Percentiles rank a stretch among this genome's conserved stretches.
Evolutionary conservation across 2,329 filamentous ascomycete species (phyloP).

Genomic region (Penicillium sp.): DNA sequence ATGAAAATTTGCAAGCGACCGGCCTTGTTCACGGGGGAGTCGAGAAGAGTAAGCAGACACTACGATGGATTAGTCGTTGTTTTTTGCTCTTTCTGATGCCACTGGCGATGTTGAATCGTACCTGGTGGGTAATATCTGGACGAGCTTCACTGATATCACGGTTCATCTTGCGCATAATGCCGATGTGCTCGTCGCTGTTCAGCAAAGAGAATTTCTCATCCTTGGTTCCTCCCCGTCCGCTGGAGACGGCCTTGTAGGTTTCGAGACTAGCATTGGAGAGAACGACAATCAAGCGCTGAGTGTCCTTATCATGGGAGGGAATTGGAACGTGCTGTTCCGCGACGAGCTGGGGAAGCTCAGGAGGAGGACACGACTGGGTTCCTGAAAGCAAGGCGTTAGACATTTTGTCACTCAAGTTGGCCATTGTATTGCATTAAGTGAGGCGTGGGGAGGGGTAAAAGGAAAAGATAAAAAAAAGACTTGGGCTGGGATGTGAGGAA

Average conservation of each 20-base stretch:
- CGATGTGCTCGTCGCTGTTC: slow-evolving; percentile 98
- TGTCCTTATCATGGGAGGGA: slow-evolving; percentile 80
- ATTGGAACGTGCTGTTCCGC: slow-evolving; percentile 91
- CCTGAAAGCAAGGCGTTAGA: slow-evolving; percentile 52
- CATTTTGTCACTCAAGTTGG: slow-evolving; percentile 16
- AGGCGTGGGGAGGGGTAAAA: slow-evolving; percentile 4
- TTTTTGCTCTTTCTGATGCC: not conserved
- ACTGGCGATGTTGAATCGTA: slow-evolving; percentile 47
- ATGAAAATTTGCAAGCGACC: slow-evolving; percentile 98
- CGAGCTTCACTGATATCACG: slow-evolving; percentile 96
- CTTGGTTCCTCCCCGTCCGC: slow-evolving; percentile 60
- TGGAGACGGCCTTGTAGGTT: slow-evolving; percentile 88
- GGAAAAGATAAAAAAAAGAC: not conserved
- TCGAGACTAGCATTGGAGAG: slow-evolving; percentile 96
- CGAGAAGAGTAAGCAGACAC: slow-evolving; percentile 94
- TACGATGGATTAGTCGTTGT: slow-evolving; percentile 42
- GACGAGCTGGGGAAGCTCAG: slow-evolving; percentile 83
- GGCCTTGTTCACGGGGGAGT: slow-evolving; percentile 98
- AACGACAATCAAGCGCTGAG: slow-evolving; percentile 88
- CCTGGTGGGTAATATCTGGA: slow-evolving; percentile 98
- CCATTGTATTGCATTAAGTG: not conserved
- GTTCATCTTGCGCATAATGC: slow-evolving; percentile 99
- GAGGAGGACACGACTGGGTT: slow-evolving; percentile 93
- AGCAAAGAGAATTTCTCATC: slow-evolving; percentile 97
- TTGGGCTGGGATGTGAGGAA: not conserved